phyloP scores from a whole-genome alignment of 352 stramenopile genomes.

The Phytophthora niederhauseri region DNA sequence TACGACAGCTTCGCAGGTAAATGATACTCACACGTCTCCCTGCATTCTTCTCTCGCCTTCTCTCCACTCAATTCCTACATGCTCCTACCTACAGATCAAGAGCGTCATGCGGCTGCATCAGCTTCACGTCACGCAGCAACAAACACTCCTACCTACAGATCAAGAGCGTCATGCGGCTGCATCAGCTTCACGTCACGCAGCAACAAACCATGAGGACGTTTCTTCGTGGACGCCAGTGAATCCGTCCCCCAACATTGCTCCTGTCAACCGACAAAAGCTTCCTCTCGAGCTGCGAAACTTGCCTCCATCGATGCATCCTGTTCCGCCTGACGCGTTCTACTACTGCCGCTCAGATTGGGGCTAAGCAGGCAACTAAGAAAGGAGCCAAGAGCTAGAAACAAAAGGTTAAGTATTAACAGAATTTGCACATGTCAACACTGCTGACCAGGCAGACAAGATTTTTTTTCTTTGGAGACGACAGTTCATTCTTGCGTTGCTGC shows the following conservation, averaged over 20 bases:
- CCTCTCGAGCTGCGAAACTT: conserved; percentile 33
- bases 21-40: background rate
- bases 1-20: conserved; percentile 81
- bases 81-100: conserved; percentile 43
- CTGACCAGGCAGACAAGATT: conserved; percentile 19
- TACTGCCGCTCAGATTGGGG: conserved; percentile 63
- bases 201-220: background rate
- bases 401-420: conserved; percentile 25
- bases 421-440: conserved; percentile 27
- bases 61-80: conserved; percentile 12
- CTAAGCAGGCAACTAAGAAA: conserved; percentile 25
- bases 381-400: too few species aligned
- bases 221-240: conserved; percentile 15
- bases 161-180: conserved; percentile 41
- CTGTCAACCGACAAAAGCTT: conserved; percentile 5
- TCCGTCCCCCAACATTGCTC: background rate
- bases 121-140: background rate
- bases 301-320: conserved; percentile 78
- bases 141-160: conserved; percentile 31
- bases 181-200: conserved; percentile 2
- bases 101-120: conserved; percentile 26
- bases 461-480: conserved; percentile 27
- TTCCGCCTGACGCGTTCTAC: conserved; percentile 55
- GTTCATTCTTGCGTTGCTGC: conserved; percentile 33
- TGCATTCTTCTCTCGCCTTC: background rate